Evolutionary conservation across 345 rosid genomes (phyloP), one percentile per base, ranked within the genome.

Genomic region (Populus pruinosa): DNA sequence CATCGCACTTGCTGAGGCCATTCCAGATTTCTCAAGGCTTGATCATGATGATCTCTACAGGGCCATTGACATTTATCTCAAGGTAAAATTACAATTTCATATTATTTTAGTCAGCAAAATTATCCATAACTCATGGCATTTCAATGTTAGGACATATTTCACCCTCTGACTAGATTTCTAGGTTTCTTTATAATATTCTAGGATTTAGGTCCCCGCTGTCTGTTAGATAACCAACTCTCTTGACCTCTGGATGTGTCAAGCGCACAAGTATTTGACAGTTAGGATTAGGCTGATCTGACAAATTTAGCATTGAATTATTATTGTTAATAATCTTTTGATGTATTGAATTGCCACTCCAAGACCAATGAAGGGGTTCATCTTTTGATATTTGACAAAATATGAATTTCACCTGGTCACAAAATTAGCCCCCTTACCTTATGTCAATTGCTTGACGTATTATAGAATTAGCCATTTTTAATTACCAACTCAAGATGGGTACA

Each of bases 1-100:
- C 84, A 86, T 93, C 44, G 81, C 90, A 27, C 63, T 93, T 38
- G 97, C 98, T n/a, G 93, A 91, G 87, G 77, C 89, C 64, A 85
- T 91, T 29, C 99, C 98, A 16, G 91, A 90, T 65, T 96, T 93
- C 69, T 92, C 99, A 6, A 88, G 99, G 83, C 85, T 80, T 64
- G 94, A 89, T 73, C 99, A 96, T 70, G 97, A 93, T 79, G 99
- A 93, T 83, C 96, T 96, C 68, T 96, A 96, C 87, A 81, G 87
- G 78, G 99, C 98, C 39, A 91, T 96, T 80, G 99, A 93, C 90
- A 90, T 91, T 82, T 96, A 89, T 82, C 99, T 96, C 86, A 93
- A 93, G 99, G 99, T 96, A 91, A 81, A 29, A 77, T 72, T 64
- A 56, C 61, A 38, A 64, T 47, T 1, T 16, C n/a, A 56, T 53